Evolutionary conservation across 2,329 filamentous ascomycete genomes (phyloP).

Genomic region (Taxawa tesnikishii): DNA sequence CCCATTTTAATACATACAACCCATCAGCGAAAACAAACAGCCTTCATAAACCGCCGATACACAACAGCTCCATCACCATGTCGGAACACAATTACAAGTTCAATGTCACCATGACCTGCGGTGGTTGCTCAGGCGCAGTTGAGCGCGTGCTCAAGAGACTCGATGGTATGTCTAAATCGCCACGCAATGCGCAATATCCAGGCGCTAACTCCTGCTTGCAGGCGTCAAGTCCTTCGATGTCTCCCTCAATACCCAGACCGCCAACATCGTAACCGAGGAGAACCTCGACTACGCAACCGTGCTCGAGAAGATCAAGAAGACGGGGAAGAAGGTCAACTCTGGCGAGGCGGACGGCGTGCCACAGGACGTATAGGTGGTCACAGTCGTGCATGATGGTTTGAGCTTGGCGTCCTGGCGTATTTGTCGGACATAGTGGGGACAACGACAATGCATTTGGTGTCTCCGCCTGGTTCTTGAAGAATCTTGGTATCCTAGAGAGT

Average conservation of each 20-base stretch:
- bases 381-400: no score
- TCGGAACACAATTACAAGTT: conserved; percentile 88
- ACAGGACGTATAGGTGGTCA: conserved; percentile 19
- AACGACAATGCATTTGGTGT: no score
- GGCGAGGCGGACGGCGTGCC: conserved; percentile 56
- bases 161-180: conserved; percentile 59
- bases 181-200: conserved; percentile 3
- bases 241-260: conserved; percentile 74
- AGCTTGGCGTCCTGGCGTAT: no score
- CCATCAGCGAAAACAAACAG: no score
- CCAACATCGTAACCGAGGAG: conserved; percentile 59
- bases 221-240: conserved; percentile 81
- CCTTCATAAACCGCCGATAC: no score
- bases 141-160: conserved; percentile 87
- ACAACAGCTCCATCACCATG: no score
- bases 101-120: conserved; percentile 85
- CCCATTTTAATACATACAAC: background rate
- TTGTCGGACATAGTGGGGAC: no score
- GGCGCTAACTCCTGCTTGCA: conserved; percentile 23
- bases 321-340: conserved; percentile 79
- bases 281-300: conserved; percentile 67
- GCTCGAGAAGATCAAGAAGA: conserved; percentile 83
- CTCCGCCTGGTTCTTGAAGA: no score
- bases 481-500: no score
- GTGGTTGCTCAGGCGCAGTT: conserved; percentile 89